Percentiles rank a stretch among this genome's conserved stretches.
phyloP scores from a whole-genome alignment of 2,329 filamentous ascomycete species.

The Neurospora crassa region DNA sequence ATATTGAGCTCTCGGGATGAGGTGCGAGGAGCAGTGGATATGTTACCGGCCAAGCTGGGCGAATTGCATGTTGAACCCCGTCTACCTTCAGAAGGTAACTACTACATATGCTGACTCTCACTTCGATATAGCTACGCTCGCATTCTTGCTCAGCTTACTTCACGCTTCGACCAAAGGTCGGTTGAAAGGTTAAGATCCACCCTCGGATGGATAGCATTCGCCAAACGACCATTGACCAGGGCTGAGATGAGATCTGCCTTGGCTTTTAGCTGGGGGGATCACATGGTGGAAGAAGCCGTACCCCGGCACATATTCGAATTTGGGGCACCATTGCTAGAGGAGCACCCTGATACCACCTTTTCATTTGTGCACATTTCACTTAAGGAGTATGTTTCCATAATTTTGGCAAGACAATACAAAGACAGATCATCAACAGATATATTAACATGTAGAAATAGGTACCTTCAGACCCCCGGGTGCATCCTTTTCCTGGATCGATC shows the following conservation, averaged over 20 bases:
- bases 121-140: slow-evolving; percentile 19
- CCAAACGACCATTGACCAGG: slow-evolving; percentile 24
- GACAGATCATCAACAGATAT: not conserved
- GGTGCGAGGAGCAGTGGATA: slow-evolving; percentile 16
- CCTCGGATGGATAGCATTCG: slow-evolving; percentile 28
- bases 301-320: slow-evolving; percentile 11
- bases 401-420: not conserved
- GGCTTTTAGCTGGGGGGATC: slow-evolving; percentile 13
- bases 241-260: slow-evolving; percentile 26
- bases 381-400: slow-evolving; percentile 12
- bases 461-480: slow-evolving; percentile 9
- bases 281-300: not conserved
- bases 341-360: slow-evolving; percentile 12
- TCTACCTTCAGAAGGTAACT: not conserved
- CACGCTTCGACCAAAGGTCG: slow-evolving; percentile 19
- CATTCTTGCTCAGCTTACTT: slow-evolving; percentile 20
- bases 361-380: slow-evolving; percentile 17
- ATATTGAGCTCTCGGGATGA: slow-evolving; percentile 21
- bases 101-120: not conserved
- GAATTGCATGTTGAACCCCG: slow-evolving; percentile 17
- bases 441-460: slow-evolving; percentile 2
- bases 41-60: slow-evolving; percentile 16
- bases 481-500: slow-evolving; percentile 6
- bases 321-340: slow-evolving; percentile 11
- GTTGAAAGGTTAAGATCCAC: slow-evolving; percentile 20